Base-by-base conservation (phyloP, 352 stramenopile genomes). In the Globisporangium camurandrum region DNA sequence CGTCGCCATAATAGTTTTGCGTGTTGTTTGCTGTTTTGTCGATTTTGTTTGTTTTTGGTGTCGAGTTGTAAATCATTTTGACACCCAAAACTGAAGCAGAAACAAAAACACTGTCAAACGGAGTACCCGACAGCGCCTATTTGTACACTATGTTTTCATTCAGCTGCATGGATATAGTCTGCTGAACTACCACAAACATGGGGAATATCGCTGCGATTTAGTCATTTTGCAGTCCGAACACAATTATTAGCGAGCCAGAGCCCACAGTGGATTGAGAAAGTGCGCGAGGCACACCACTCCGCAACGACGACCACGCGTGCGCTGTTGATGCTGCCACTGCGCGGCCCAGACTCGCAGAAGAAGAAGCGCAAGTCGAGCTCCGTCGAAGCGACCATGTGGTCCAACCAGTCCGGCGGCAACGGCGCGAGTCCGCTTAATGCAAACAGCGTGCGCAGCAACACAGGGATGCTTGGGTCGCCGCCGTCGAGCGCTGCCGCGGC, bases 331-430 rank as follows among this genome's bases (percentile, higher is more conserved):
- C 68, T 62, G 31, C 54, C 69, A 63, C 55, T 61, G 55, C 55
- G 62, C 57, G 75, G 67, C 46, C 52, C 68, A 17, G 65, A 69
- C 56, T 60, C 54, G 26, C 38, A 84, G 66, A 87, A 90, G 64
- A 90, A 90, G 73, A 90, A 90, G 68, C 78, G 78, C 56, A 90
- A 90, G 74, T 71, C 83, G 42, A 90, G 78, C 52, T 78, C 69
- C 27, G 54, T 84, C 45, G 78, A 79, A n/a, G 55, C 49, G 36
- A 62, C 49, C 57, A 84, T 88, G 75, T 86, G 74, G 74, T 57
- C 59, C 38, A 67, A 84, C 37, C 55, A 73, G 50, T 4, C 36
- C 5, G n/a, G 36, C 6, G 49, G 46, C 12, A 64, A 49, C 24
- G 28, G 49, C 51, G 8, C 44, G 40, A 49, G 40, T 2, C 49